Conservation (phyloP, 768 basidiomycete species). For the Phlebiopsis gigantea region DNA sequence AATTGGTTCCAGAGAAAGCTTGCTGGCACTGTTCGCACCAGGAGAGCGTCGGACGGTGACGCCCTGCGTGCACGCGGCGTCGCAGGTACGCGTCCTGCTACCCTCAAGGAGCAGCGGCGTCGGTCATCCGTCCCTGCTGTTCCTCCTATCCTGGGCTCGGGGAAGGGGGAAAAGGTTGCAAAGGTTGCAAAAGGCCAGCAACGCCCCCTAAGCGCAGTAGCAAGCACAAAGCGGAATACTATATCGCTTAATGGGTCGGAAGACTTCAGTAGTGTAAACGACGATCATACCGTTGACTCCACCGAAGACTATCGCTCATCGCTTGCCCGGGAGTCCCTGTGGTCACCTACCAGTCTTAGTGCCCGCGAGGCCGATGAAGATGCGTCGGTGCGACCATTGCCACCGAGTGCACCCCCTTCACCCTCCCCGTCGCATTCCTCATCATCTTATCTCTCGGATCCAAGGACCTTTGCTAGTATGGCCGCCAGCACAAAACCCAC, state of each 20-base stretch:
- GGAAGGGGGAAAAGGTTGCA: constrained; percentile 15
- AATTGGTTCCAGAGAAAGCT: constrained; percentile 90
- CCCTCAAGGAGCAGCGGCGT: constrained; percentile 22
- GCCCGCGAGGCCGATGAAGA: constrained; percentile 88
- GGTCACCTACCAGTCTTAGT: constrained; percentile 62
- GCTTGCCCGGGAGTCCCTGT: constrained; percentile 65
- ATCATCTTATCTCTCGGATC: constrained; percentile 76
- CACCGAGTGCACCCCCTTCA: constrained; percentile 83
- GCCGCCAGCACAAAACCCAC: constrained; percentile 93
- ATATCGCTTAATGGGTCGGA: constrained; percentile 63
- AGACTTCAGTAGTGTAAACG: constrained; percentile 30
- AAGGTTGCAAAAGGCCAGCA: constrained; percentile 17
- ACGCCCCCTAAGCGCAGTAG: constrained; percentile 12
- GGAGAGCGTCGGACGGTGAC: constrained; percentile 38
- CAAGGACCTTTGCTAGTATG: constrained; percentile 77
- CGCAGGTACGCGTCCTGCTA: constrained; percentile 10
- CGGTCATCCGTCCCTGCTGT: constrained; percentile 20
- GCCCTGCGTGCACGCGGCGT: constrained; percentile 11
- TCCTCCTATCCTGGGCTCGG: constrained; percentile 8
- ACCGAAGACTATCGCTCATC: constrained; percentile 55
- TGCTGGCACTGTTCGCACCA: constrained; percentile 57
- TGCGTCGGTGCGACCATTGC: constrained; percentile 84
- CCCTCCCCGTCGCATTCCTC: constrained; percentile 83
- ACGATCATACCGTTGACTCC: constrained; percentile 33
- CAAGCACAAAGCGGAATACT: constrained; percentile 29